These are phyloP conservation scores for Lyophyllum semitale DNA, from an alignment of 768 basidiomycete genomes.

Conservation along the genomic window DNA sequence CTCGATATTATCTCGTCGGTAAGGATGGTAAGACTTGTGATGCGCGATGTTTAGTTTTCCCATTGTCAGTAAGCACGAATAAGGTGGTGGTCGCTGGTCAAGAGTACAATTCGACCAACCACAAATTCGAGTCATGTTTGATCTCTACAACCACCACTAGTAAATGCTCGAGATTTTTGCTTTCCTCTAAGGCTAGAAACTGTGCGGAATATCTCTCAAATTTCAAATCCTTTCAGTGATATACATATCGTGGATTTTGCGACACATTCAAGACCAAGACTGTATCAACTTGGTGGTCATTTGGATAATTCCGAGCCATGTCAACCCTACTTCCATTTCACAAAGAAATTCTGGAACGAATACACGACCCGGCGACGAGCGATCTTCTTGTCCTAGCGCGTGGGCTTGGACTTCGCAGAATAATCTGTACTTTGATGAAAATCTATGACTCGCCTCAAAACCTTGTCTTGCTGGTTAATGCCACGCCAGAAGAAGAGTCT, in stretches of 20 bases:
- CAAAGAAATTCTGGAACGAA: slow-evolving; percentile 62
- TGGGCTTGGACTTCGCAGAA: slow-evolving; percentile 83
- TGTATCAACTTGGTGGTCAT: neutral
- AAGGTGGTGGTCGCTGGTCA: slow-evolving; percentile 3
- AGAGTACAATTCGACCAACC: neutral
- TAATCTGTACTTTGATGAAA: slow-evolving; percentile 86
- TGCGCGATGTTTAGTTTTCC: slow-evolving; percentile 89
- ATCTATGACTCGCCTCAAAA: slow-evolving; percentile 88
- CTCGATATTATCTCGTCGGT: slow-evolving; percentile 83
- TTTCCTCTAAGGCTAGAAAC: neutral
- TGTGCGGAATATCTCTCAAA: neutral
- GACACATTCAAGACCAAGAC: neutral
- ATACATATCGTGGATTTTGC: neutral
- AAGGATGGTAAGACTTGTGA: slow-evolving; percentile 90
- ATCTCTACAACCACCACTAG: neutral
- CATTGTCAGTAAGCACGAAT: slow-evolving; percentile 46
- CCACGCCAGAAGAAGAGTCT: slow-evolving; percentile 82
- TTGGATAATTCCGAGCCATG: slow-evolving; percentile 31
- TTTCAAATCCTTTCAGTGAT: neutral
- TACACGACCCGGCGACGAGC: slow-evolving; percentile 73
- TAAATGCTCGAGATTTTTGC: neutral
- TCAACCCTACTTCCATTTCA: slow-evolving; percentile 65
- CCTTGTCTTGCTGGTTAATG: slow-evolving; percentile 84
- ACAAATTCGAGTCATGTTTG: neutral
- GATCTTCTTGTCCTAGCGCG: slow-evolving; percentile 83